Conservation (phyloP, 768 basidiomycete genomes). For the Coprinellus aureogranulatus region DNA sequence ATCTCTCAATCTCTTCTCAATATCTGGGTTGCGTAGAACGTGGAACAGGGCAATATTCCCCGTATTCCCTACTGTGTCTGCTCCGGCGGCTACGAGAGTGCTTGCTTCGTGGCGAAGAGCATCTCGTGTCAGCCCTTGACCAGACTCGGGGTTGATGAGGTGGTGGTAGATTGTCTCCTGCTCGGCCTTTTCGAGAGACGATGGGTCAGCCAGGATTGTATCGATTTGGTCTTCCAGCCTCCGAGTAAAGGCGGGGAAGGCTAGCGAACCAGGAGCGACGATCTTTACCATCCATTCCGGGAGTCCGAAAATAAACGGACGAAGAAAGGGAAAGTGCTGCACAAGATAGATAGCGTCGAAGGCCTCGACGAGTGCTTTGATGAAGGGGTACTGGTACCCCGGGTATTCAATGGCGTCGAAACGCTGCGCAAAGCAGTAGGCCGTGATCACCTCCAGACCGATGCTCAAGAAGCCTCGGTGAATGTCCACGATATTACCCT, state of each 20-base stretch:
- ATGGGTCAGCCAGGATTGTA: conserved; percentile 23
- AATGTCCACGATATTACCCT: conserved; percentile 17
- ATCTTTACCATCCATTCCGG: conserved; percentile 16
- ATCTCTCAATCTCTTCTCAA: conserved; percentile 26
- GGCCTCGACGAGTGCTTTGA: conserved; percentile 13
- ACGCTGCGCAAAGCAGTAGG: conserved; percentile 29
- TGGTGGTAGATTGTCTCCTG: conserved; percentile 38
- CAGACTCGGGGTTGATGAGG: conserved; percentile 11
- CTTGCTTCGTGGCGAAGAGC: neutral
- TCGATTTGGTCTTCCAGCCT: conserved; percentile 24
- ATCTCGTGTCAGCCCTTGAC: neutral
- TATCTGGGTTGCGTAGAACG: conserved; percentile 27
- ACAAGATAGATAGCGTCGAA: neutral
- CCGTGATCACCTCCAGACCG: conserved; percentile 29
- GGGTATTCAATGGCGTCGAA: conserved; percentile 22
- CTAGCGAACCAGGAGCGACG: conserved; percentile 12
- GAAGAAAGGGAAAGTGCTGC: conserved; percentile 22
- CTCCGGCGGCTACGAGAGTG: conserved; percentile 30
- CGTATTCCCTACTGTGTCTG: conserved; percentile 42
- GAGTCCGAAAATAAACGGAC: conserved; percentile 10
- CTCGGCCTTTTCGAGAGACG: conserved; percentile 20
- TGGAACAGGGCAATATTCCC: conserved; percentile 36
- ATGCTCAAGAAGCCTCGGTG: conserved; percentile 23
- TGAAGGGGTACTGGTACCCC: conserved; percentile 23
- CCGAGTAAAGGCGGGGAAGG: conserved; percentile 16